Base-by-base conservation (phyloP, 2,329 filamentous ascomycete genomes). In the Aspergillus aculeatus region DNA sequence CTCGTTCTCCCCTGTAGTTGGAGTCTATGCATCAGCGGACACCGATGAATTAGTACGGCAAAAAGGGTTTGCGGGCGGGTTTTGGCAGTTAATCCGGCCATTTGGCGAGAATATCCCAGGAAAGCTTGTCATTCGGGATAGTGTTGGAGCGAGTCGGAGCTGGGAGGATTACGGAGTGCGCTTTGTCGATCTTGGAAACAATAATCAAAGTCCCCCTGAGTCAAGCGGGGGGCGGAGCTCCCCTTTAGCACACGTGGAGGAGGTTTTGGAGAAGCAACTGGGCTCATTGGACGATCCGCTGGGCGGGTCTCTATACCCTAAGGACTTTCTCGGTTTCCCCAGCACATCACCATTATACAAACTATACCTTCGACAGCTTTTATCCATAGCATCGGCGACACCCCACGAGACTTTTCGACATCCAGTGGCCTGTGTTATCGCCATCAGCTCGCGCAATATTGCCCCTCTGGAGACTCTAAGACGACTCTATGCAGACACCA, bases 321-420 rank as follows among this genome's bases (percentile, higher is more conserved):
- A 71, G 47, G 73, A 77, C 55, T 59, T 71, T 14, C 56, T 69
- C 44, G 64, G 66, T 47, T 64, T 71, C 19, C 69, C 74, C 23
- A 61, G 80, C 12, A 84, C 88, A 0, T 93, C 90, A 11, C 89
- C 91, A 0, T 92, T 96, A 73, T 96, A 96, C 75, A 86, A 89
- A 38, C 78, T 96, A 7, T 98, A 96, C 72, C 77, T 99, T 50
- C 86, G 92, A 31, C 87, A 93, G 54, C 75, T 99, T 44, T 79
- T 99, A 9, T 96, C 92, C 0, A 89, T 89, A 14, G 80, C 94
- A 47, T 86, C 91, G 1, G 79, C 96, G 49, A 86, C 89, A 3
- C 87, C 92, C 0, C 92, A 97, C 68, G 95, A 99, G 77, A 95
- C 95, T 0, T 96, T 98, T 75, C 86, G 90, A 5, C 95, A 99